Base-by-base conservation (phyloP, 345 rosid genomes). In the Erysimum cheiranthoides region DNA sequence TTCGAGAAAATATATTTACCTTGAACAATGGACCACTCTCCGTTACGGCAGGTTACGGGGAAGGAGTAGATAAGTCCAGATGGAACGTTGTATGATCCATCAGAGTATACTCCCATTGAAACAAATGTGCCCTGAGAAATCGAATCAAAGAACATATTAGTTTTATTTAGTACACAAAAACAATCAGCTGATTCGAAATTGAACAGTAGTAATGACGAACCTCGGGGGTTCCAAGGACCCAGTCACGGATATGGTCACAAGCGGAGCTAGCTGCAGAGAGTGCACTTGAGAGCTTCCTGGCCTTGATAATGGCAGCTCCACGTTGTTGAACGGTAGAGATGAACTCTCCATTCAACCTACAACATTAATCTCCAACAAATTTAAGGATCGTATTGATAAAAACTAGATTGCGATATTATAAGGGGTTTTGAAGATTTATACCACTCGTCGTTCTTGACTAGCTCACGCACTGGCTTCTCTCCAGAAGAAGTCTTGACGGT, bases 171-270 rank as follows among this genome's bases (percentile, higher is more conserved):
- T n/a, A n/a, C 50, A 4, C 45, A 40, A 32, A 32, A 13, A n/a
- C 58, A 47, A 21, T 61, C 43, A 65, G 18, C n/a, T 59, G 73
- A 21, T 4, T 46, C 4, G 14, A 63, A 13, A 56, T 35, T 0
- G 1, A 28, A 77, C 2, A 58, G 42, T 36, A n/a, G 6, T 9
- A 3, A 56, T 30, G 18, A 46, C 47, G 39, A 66, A 92, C 98
- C 97, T 90, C 92, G 2, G 97, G 93, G 49, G 99, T 92, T 84
- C 97, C 99, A 73, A 92, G 88, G 73, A 95, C 97, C 99, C 99
- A 95, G 64, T 95, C 92, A 70, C 88, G 99, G 32, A 95, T 92
- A 82, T 95, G 99, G 74, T 95, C 99, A 75, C 99, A 95, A 45
- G 99, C 99, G 13, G 93, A 82, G 78, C 97, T 95, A 67, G 99